phyloP scores from a whole-genome alignment of 148 eudicot genomes.

The Rheum nobile region DNA sequence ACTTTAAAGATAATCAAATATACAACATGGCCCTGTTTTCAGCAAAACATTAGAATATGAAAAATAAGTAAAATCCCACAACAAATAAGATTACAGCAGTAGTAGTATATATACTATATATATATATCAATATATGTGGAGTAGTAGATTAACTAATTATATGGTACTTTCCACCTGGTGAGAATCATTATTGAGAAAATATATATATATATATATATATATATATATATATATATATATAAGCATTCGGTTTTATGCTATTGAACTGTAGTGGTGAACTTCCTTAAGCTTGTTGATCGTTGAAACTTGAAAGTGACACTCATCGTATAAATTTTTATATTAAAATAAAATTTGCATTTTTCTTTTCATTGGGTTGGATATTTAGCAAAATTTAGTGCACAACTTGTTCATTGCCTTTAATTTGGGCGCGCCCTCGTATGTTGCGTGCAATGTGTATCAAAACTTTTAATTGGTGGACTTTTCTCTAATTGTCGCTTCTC shows the following conservation, averaged over 20 bases:
- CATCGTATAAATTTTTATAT: neutral
- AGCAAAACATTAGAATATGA: neutral
- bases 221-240: neutral
- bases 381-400: no score
- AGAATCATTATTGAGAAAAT: neutral
- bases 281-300: neutral
- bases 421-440: neutral
- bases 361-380: neutral
- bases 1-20: neutral
- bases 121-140: neutral
- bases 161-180: neutral
- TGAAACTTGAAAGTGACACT: slow-evolving; percentile 1
- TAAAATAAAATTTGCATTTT: neutral
- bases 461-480: neutral
- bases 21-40: neutral
- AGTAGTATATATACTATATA: neutral
- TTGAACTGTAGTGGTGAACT: neutral
- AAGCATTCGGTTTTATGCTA: neutral
- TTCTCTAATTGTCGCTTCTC: neutral
- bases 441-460: neutral
- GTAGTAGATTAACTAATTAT: neutral
- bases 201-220: neutral
- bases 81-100: neutral
- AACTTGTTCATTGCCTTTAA: no score
- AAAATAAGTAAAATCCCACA: neutral